A percentile compares a stretch with the other conserved stretches of the same genome.
These are phyloP conservation scores for Moesziomyces sp. DNA, from an alignment of 1,284 basidiomycete species.

Conservation along the genomic window DNA sequence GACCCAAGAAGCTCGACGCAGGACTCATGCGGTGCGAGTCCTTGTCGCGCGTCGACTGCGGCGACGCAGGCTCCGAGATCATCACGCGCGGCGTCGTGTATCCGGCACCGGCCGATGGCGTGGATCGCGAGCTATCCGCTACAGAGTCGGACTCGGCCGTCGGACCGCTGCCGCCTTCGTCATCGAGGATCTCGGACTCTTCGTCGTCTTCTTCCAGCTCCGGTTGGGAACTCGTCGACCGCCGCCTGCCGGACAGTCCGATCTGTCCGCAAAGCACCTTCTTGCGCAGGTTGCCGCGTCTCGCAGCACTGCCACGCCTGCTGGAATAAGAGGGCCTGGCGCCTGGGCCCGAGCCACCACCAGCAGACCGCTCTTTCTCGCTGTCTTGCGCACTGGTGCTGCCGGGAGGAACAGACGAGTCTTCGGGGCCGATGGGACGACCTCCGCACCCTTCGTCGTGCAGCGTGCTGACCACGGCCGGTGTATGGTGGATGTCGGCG, in stretches of 20 bases:
- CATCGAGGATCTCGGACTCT: slow-evolving; percentile 8
- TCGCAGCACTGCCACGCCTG: slow-evolving; percentile 13
- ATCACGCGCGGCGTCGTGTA: slow-evolving; percentile 31
- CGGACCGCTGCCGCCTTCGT: neutral
- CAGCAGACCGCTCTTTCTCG: neutral
- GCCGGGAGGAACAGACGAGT: slow-evolving; percentile 33
- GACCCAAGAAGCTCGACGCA: slow-evolving; percentile 15
- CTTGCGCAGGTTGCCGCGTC: slow-evolving; percentile 36
- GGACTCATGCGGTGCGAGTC: slow-evolving; percentile 20
- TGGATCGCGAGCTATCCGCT: neutral
- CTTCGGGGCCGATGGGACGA: slow-evolving; percentile 13
- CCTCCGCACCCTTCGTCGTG: slow-evolving; percentile 13
- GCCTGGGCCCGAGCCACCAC: neutral
- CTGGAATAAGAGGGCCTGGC: neutral
- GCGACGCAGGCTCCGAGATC: slow-evolving; percentile 40
- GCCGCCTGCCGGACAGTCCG: slow-evolving; percentile 25
- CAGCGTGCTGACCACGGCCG: slow-evolving; percentile 16
- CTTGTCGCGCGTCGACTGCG: slow-evolving; percentile 6
- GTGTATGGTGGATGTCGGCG: slow-evolving; percentile 1
- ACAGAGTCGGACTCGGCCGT: neutral
- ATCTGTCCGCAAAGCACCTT: slow-evolving; percentile 47
- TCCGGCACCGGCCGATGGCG: slow-evolving; percentile 7
- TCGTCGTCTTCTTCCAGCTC: slow-evolving; percentile 13
- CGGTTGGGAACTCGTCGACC: slow-evolving; percentile 5
- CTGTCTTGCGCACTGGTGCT: slow-evolving; percentile 37